A percentile compares a stretch with the other conserved stretches of the same genome.
Conservation (phyloP, 208 protist genomes). For the Strigomonas culicis region DNA sequence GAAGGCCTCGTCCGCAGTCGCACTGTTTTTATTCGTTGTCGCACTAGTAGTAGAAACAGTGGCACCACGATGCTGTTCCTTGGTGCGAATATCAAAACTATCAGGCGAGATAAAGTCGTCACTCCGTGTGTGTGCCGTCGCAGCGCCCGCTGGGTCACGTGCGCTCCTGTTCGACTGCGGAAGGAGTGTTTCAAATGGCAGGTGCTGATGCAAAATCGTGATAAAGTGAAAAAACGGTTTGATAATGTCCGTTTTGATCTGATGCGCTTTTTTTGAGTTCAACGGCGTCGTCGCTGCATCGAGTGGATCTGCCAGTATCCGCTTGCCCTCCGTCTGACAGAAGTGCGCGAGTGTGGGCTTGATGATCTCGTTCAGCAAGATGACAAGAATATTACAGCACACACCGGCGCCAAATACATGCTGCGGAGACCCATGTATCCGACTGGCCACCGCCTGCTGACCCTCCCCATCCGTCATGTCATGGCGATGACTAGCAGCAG, state of each 20-base stretch:
- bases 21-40: too few relatives aligned
- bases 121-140: background rate
- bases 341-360: conserved; percentile 48
- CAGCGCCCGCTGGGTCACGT: background rate
- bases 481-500: background rate
- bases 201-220: background rate
- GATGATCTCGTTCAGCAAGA: conserved; percentile 62
- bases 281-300: too few relatives aligned
- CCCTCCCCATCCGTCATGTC: background rate
- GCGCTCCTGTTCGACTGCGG: background rate
- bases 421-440: conserved; percentile 27
- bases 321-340: conserved; percentile 24
- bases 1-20: too few relatives aligned
- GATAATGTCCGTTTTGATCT: conserved; percentile 1
- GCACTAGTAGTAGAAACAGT: background rate
- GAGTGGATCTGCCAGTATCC: conserved; percentile 8
- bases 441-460: too few relatives aligned
- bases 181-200: background rate
- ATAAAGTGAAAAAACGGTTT: background rate
- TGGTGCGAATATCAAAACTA: too few relatives aligned
- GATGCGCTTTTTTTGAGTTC: background rate
- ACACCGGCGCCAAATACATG: conserved; percentile 70
- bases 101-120: background rate
- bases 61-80: background rate
- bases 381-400: conserved; percentile 58